Evolutionary conservation across 164 flowering plant genomes (phyloP), one percentile per base, ranked within the genome.

Genomic region (Euptelea pleiosperma): DNA sequence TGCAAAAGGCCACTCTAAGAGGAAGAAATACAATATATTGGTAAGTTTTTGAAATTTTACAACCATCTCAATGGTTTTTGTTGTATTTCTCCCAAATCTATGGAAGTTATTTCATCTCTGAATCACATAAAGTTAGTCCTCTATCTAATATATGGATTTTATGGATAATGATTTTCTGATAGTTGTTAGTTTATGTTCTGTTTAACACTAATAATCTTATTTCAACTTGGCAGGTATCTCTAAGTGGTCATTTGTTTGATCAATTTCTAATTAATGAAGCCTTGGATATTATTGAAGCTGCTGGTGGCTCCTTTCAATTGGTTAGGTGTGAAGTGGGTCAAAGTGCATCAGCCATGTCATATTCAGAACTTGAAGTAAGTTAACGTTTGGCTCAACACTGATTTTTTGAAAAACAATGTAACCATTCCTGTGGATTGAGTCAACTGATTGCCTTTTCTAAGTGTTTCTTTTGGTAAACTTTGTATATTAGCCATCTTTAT

Each of bases 241-340:
- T 94, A 42, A 91, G 87, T 77, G 99, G 99, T 52, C 99, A 94
- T 78, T 77, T 94, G 65, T 94, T 94, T 70, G 99, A 94, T 75
- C 68, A 85, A 40, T 87, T 88, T 70, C 76, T 91, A 33, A 94
- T 94, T 72, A 94, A 94, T 67, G 96, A 89, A 71, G 98, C 97
- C 18, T 65, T 94, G 66, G 96, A 94, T 73, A 87, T 84, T 60
- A 91, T 94, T 31, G 99, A 94, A 84, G 89, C 89, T 57, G 99
- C 98, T 1, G 98, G 98, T 48, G 99, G 99, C 51, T 82, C 96
- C 57, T 94, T 94, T 67, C 93, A 81, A 56, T 72, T 91, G 71
- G 87, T 78, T 18, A 89, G 79, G 59, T 94, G 97, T 68, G 86
- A 84, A 62, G 86, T 94, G 43, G 99, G 99, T 67, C 97, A 91